These are phyloP conservation scores for Penicillium sp. DNA, from an alignment of 2,329 filamentous ascomycete genomes.

Conservation along the genomic window DNA sequence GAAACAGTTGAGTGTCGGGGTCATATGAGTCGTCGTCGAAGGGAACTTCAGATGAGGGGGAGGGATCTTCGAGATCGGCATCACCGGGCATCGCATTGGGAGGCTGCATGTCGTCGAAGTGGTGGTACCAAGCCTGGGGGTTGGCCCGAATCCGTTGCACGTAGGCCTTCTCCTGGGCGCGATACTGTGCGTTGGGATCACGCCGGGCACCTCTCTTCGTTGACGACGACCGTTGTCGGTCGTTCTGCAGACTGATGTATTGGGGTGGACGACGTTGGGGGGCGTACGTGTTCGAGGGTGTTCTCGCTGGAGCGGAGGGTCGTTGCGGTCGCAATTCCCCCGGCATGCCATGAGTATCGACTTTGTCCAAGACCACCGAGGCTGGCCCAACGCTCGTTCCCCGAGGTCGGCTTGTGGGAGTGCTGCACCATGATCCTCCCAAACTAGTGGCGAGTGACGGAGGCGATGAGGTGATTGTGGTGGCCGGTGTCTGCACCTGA, in stretches of 20 bases:
- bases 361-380: conserved; percentile 39
- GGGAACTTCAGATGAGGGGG: conserved; percentile 74
- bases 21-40: conserved; percentile 81
- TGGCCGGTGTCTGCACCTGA: conserved; percentile 26
- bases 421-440: conserved; percentile 30
- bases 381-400: conserved; percentile 37
- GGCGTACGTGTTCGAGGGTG: conserved; percentile 75
- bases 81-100: conserved; percentile 65
- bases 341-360: conserved; percentile 25
- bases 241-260: conserved; percentile 42
- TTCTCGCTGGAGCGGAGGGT: conserved; percentile 63
- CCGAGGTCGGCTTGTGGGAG: conserved; percentile 36
- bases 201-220: conserved; percentile 48
- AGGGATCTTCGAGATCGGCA: conserved; percentile 85
- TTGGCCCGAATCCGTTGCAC: conserved; percentile 86
- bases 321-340: conserved; percentile 53
- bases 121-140: conserved; percentile 64
- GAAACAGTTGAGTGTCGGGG: conserved; percentile 87
- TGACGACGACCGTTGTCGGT: conserved; percentile 53
- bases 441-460: conserved; percentile 23
- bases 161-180: conserved; percentile 89
- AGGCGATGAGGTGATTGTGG: conserved; percentile 31
- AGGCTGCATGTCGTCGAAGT: conserved; percentile 56
- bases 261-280: conserved; percentile 51
- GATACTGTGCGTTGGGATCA: conserved; percentile 67